Percentiles rank a stretch among this genome's conserved stretches.
phyloP scores from a whole-genome alignment of 441 rosid species.

The Geranium incanum region DNA sequence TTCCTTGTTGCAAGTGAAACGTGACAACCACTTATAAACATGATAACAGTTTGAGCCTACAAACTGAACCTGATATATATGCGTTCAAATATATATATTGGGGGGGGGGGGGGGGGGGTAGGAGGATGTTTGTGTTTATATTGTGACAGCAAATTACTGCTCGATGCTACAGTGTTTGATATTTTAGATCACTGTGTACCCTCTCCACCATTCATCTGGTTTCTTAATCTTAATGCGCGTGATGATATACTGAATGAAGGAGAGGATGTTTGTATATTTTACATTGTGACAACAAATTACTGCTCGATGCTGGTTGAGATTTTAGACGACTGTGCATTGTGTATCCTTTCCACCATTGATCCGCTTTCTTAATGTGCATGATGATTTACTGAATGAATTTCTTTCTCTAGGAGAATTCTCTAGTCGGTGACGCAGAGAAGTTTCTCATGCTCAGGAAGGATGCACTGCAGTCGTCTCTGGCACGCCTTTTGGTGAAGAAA shows the following conservation, averaged over 20 bases:
- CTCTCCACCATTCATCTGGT: background rate
- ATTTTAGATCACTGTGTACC: background rate
- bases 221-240: background rate
- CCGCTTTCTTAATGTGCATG: background rate
- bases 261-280: background rate
- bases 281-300: background rate
- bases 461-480: constrained; percentile 47
- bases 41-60: background rate
- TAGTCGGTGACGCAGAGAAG: constrained; percentile 68
- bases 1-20: background rate
- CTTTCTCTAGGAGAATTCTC: constrained; percentile 41
- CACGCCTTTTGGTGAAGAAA: constrained; percentile 56
- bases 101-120: too few relatives aligned
- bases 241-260: constrained; percentile 16
- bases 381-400: constrained; percentile 17
- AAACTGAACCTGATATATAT: background rate
- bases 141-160: background rate
- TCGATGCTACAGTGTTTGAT: background rate
- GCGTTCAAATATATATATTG: too few relatives aligned
- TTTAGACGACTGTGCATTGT: background rate
- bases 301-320: background rate
- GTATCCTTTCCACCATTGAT: background rate
- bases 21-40: background rate
- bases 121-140: background rate
- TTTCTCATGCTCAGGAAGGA: constrained; percentile 45